Conservation (phyloP, 805 yeast species). For the Candida montana region DNA sequence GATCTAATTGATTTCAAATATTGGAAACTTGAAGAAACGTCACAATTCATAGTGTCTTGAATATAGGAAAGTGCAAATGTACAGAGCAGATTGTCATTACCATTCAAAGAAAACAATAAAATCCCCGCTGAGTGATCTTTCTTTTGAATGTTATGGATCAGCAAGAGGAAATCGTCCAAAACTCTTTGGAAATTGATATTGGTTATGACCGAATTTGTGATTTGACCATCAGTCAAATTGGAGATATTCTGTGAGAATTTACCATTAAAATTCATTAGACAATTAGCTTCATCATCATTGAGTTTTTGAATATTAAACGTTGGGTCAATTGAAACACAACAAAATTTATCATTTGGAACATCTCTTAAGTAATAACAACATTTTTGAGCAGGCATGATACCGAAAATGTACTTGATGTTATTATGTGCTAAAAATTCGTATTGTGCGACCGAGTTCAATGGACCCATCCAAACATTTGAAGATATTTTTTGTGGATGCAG, state of each 20-base stretch:
- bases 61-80: slow-evolving; percentile 21
- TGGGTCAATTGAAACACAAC: slow-evolving; percentile 31
- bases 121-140: slow-evolving; percentile 24
- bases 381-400: slow-evolving; percentile 30
- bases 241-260: slow-evolving; percentile 22
- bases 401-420: slow-evolving; percentile 35
- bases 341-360: slow-evolving; percentile 22
- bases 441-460: slow-evolving; percentile 37
- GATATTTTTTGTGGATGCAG: slow-evolving; percentile 37
- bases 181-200: slow-evolving; percentile 23
- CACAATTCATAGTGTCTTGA: slow-evolving; percentile 22
- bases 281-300: slow-evolving; percentile 23
- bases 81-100: slow-evolving; percentile 24
- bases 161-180: slow-evolving; percentile 17
- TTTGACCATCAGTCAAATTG: slow-evolving; percentile 16
- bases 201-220: slow-evolving; percentile 21
- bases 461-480: slow-evolving; percentile 41
- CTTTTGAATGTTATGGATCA: slow-evolving; percentile 17
- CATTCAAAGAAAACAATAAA: slow-evolving; percentile 24
- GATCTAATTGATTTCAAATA: slow-evolving; percentile 26
- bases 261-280: slow-evolving; percentile 22
- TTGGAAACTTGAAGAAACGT: slow-evolving; percentile 17
- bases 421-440: slow-evolving; percentile 30
- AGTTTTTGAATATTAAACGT: slow-evolving; percentile 27
- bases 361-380: slow-evolving; percentile 27